Evolutionary conservation across 441 rosid genomes (phyloP).

Genomic region (Capsella rubella): DNA sequence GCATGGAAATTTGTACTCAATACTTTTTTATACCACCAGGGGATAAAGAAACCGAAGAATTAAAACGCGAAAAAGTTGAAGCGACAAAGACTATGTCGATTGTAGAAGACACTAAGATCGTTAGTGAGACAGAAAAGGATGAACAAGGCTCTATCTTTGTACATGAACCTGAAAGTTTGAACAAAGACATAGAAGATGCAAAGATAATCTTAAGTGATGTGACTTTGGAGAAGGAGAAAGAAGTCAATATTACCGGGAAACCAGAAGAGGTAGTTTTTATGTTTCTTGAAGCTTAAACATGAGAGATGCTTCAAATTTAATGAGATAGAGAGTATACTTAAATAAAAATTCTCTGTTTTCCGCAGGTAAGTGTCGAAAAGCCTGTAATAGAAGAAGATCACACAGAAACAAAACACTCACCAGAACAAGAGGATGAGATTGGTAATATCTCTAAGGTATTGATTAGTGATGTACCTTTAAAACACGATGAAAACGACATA

Average conservation of each 20-base stretch:
- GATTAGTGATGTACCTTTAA: background rate
- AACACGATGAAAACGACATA: background rate
- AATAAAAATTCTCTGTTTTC: conserved; percentile 10
- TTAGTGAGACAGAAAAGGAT: background rate
- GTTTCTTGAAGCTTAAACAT: conserved; percentile 9
- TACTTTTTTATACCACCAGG: conserved; percentile 20
- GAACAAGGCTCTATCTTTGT: too few species aligned
- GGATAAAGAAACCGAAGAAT: conserved; percentile 36
- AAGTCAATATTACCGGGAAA: too few species aligned
- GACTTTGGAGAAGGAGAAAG: conserved; percentile 24
- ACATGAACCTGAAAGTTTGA: conserved; percentile 28
- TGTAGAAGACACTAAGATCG: conserved; percentile 41
- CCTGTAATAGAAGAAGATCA: conserved; percentile 34
- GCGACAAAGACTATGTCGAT: conserved; percentile 24
- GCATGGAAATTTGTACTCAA: background rate
- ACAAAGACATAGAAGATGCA: conserved; percentile 17
- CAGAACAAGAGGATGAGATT: conserved; percentile 24
- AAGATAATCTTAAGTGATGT: conserved; percentile 15
- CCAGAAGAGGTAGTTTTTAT: conserved; percentile 9
- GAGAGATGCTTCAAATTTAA: background rate
- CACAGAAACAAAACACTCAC: conserved; percentile 4
- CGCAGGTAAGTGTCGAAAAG: conserved; percentile 26
- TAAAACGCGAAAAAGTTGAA: conserved; percentile 32
- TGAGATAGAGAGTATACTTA: background rate
- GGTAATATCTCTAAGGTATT: conserved; percentile 25